Percentiles rank a stretch among this genome's conserved stretches.
phyloP scores from a whole-genome alignment of 768 basidiomycete genomes.

The Rhizopogon vinicolor region DNA sequence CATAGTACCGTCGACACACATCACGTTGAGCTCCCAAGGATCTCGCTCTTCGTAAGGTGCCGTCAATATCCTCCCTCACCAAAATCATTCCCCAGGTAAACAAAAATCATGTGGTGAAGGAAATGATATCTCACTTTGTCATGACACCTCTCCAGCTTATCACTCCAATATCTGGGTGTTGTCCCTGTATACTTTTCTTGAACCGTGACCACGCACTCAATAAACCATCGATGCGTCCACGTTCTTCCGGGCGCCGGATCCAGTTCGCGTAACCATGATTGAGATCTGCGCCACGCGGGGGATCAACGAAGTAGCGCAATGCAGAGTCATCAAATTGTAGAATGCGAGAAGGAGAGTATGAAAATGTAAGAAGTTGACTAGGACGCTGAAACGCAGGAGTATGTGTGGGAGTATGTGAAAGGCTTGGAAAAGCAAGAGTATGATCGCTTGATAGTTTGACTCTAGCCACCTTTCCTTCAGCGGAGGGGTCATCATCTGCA shows the following conservation, averaged over 20 bases:
- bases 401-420: slow-evolving; percentile 14
- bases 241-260: slow-evolving; percentile 60
- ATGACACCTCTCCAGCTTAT: slow-evolving; percentile 80
- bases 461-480: slow-evolving; percentile 1
- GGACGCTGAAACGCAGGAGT: slow-evolving; percentile 63
- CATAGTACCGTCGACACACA: slow-evolving; percentile 64
- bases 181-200: slow-evolving; percentile 26
- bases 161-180: slow-evolving; percentile 43
- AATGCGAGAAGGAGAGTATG: slow-evolving; percentile 52
- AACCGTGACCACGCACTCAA: slow-evolving; percentile 52
- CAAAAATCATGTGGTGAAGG: slow-evolving; percentile 2
- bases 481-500: slow-evolving; percentile 12
- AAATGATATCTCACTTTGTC: slow-evolving; percentile 58
- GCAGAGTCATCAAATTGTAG: slow-evolving; percentile 67
- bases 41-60: slow-evolving; percentile 83
- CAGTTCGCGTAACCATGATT: slow-evolving; percentile 71
- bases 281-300: slow-evolving; percentile 63
- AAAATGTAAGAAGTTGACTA: slow-evolving; percentile 64
- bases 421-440: slow-evolving; percentile 18
- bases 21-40: slow-evolving; percentile 78
- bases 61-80: slow-evolving; percentile 65
- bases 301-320: slow-evolving; percentile 65
- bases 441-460: slow-evolving; percentile 2
- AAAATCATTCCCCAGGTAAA: slow-evolving; percentile 15
- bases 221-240: slow-evolving; percentile 64